Conservation (phyloP, 2,329 filamentous ascomycete species). For the Amylocarpus encephaloides region DNA sequence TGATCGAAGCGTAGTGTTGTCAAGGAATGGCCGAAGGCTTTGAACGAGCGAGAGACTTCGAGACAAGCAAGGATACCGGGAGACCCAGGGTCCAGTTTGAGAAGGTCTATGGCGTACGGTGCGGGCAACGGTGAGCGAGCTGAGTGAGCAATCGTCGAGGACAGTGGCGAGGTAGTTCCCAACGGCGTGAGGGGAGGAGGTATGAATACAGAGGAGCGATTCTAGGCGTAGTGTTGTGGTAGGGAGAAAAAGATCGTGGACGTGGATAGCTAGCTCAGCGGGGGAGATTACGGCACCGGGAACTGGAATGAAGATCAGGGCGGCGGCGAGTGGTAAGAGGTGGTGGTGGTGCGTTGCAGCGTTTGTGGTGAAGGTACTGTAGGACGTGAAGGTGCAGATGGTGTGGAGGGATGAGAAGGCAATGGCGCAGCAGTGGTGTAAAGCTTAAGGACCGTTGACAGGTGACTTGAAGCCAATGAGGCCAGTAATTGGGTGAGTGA, state of each 20-base stretch:
- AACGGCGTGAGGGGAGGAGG: no score
- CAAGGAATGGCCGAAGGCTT: conserved; percentile 80
- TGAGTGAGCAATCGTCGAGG: background rate
- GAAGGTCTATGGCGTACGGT: background rate
- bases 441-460: conserved; percentile 16
- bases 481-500: no score
- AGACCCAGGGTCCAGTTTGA: conserved; percentile 5
- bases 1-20: conserved; percentile 87
- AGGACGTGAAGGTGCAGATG: background rate
- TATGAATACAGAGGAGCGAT: no score
- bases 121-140: conserved; percentile 3
- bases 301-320: background rate
- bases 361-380: background rate
- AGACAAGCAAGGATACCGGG: conserved; percentile 12
- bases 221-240: no score
- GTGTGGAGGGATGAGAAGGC: conserved; percentile 6
- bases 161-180: background rate
- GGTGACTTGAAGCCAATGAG: no score
- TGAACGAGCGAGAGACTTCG: conserved; percentile 33
- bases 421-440: conserved; percentile 14
- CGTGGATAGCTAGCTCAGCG: no score
- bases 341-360: background rate
- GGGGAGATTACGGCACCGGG: no score
- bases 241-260: no score
- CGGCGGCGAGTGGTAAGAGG: background rate